A percentile compares a stretch with the other conserved stretches of the same genome.
Evolutionary conservation across 805 yeast genomes (phyloP).

Genomic region (Candida golubevii): DNA sequence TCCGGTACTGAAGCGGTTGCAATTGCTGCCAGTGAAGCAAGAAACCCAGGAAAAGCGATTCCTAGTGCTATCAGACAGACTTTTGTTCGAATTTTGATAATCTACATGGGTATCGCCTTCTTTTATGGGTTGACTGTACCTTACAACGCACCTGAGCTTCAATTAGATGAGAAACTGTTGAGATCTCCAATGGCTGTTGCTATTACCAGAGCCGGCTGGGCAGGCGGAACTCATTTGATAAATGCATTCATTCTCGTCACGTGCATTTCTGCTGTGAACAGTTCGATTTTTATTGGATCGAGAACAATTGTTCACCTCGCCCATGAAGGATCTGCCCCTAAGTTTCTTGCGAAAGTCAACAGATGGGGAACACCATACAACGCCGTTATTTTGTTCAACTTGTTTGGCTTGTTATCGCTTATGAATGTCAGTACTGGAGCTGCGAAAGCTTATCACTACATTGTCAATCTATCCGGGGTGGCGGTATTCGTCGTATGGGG

Average conservation of each 20-base stretch:
- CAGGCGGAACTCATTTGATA: conserved; percentile 46
- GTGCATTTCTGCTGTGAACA: conserved; percentile 65
- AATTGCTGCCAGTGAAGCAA: conserved; percentile 57
- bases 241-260: conserved; percentile 62
- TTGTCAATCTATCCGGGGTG: conserved; percentile 61
- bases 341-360: conserved; percentile 47
- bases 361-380: conserved; percentile 61
- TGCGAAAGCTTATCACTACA: conserved; percentile 54
- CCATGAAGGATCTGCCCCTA: conserved; percentile 56
- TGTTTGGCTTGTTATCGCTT: conserved; percentile 52
- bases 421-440: conserved; percentile 58
- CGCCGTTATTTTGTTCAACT: conserved; percentile 52
- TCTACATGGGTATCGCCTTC: conserved; percentile 52
- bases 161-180: conserved; percentile 34
- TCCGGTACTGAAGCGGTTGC: conserved; percentile 57
- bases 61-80: conserved; percentile 57
- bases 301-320: conserved; percentile 65
- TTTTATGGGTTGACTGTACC: conserved; percentile 59
- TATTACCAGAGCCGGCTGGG: conserved; percentile 38
- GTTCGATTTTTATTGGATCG: conserved; percentile 65
- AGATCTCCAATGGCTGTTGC: conserved; percentile 42
- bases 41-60: conserved; percentile 53
- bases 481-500: conserved; percentile 70
- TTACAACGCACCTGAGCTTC: conserved; percentile 46
- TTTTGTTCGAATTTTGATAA: conserved; percentile 48